phyloP scores from a whole-genome alignment of 371 early-diverging fungal genomes.

The Lichtheimia ramosa region DNA sequence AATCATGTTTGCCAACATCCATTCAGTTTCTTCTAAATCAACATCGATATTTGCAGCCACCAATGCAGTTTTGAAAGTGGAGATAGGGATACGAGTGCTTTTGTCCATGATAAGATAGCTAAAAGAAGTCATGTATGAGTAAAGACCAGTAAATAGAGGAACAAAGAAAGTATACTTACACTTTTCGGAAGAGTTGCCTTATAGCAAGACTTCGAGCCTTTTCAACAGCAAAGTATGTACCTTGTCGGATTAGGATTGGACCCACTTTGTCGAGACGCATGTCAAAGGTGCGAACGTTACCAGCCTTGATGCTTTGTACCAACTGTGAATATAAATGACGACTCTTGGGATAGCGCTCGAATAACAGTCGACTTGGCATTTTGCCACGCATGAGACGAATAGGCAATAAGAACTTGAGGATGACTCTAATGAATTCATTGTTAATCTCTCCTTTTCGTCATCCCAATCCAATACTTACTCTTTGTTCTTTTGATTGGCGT shows the following conservation, averaged over 20 bases:
- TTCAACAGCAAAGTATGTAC: constrained; percentile 82
- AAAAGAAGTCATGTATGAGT: constrained; percentile 2
- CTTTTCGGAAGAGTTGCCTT: constrained; percentile 76
- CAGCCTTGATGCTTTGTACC: constrained; percentile 61
- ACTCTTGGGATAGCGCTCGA: constrained; percentile 60
- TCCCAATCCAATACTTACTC: constrained; percentile 32
- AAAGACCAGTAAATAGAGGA: neutral
- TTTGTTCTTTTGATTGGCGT: constrained; percentile 51
- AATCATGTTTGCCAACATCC: constrained; percentile 75
- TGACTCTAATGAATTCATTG: constrained; percentile 42
- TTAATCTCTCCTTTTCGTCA: no score
- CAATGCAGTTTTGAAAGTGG: constrained; percentile 56
- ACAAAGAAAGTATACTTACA: constrained; percentile 46
- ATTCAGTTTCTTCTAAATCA: constrained; percentile 51
- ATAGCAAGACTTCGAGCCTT: constrained; percentile 68
- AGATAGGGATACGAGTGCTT: constrained; percentile 54
- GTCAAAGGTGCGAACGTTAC: constrained; percentile 76
- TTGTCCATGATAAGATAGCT: constrained; percentile 55
- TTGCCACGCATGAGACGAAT: constrained; percentile 64
- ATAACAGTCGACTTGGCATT: constrained; percentile 58
- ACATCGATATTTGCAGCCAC: constrained; percentile 41
- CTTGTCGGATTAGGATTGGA: constrained; percentile 56
- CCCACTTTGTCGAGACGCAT: constrained; percentile 51
- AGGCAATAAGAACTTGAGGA: constrained; percentile 78
- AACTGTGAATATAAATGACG: constrained; percentile 58